These are phyloP conservation scores for Phlyctochytrium arcticum DNA, from an alignment of 192 early-diverging fungal genomes.

Conservation along the genomic window DNA sequence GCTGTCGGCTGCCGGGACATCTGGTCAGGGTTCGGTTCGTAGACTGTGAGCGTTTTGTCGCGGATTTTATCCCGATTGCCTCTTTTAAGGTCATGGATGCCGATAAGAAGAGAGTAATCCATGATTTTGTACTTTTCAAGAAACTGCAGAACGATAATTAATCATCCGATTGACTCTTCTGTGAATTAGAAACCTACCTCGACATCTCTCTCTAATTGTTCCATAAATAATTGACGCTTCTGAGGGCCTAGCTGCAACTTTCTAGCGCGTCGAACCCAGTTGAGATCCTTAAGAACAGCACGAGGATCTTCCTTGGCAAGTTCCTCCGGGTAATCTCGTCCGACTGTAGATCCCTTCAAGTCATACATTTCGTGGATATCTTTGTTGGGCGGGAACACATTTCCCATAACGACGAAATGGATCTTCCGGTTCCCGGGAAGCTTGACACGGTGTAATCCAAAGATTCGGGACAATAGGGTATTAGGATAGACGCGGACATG, in stretches of 20 bases:
- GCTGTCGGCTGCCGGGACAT: not conserved
- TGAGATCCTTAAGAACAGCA: conserved; percentile 95
- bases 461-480: conserved; percentile 90
- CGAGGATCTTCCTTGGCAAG: conserved; percentile 74
- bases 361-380: conserved; percentile 97
- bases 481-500: conserved; percentile 85
- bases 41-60: conserved; percentile 84
- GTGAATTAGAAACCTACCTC: no score
- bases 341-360: conserved; percentile 90
- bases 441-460: conserved; percentile 95
- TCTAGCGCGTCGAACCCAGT: conserved; percentile 78
- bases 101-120: conserved; percentile 97
- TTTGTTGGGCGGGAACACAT: conserved; percentile 94
- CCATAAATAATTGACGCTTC: conserved; percentile 74
- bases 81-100: conserved; percentile 79
- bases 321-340: conserved; percentile 73
- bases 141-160: conserved; percentile 39
- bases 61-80: conserved; percentile 88
- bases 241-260: conserved; percentile 77
- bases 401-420: conserved; percentile 99
- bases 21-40: conserved; percentile 53
- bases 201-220: conserved; percentile 86
- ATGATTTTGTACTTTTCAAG: conserved; percentile 82
- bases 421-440: conserved; percentile 88
- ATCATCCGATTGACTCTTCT: no score